Conservation (phyloP, 129 eudicot genomes). For the Arctium lappa region DNA sequence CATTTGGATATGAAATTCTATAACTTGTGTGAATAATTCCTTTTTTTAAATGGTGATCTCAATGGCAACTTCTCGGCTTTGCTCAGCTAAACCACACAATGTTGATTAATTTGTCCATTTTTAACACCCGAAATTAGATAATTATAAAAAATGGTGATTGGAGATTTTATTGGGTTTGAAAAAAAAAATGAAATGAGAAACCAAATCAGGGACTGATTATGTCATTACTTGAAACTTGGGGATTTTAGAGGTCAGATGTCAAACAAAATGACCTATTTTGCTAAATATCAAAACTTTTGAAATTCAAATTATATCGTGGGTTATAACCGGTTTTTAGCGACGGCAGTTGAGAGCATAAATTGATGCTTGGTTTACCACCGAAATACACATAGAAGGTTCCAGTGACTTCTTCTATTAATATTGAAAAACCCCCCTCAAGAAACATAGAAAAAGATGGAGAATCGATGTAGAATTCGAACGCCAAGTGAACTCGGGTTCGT, state of each 20-base stretch:
- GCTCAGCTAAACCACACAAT: background rate
- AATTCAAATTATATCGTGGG: background rate
- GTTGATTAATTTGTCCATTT: background rate
- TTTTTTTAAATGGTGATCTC: no score
- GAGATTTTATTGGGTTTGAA: background rate
- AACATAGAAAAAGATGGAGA: background rate
- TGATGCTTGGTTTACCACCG: background rate
- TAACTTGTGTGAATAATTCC: no score
- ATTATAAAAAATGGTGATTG: no score
- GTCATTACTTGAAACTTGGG: background rate
- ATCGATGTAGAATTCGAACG: background rate
- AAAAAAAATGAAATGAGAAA: background rate
- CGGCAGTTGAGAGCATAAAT: background rate
- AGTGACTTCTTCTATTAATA: background rate
- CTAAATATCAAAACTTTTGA: background rate
- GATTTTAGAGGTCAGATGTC: background rate
- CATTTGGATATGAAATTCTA: no score
- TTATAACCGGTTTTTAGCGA: background rate
- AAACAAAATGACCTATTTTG: background rate
- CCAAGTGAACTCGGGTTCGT: background rate
- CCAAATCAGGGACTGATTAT: background rate
- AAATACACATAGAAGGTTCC: background rate
- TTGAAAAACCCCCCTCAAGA: background rate
- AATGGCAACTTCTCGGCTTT: background rate
- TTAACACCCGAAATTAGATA: background rate